phyloP scores from a whole-genome alignment of 2,329 filamentous ascomycete genomes.

The Capronia coronata region DNA sequence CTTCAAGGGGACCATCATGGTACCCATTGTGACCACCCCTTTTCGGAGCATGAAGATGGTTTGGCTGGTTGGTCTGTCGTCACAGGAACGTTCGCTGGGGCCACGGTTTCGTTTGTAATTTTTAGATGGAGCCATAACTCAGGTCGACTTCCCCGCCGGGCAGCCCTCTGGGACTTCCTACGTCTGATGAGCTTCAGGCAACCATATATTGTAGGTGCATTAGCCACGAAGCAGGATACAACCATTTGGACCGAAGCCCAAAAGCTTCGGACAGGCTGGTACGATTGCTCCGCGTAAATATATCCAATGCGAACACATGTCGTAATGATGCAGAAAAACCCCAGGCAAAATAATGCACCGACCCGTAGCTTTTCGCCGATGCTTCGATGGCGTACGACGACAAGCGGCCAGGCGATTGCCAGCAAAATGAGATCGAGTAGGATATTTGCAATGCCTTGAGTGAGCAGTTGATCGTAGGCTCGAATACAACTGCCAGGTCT shows the following conservation, averaged over 20 bases:
- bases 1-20: slow-evolving; percentile 8
- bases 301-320: slow-evolving; percentile 37
- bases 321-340: slow-evolving; percentile 38
- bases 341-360: slow-evolving; percentile 35
- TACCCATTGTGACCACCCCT: slow-evolving; percentile 14
- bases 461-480: slow-evolving; percentile 33
- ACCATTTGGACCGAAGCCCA: slow-evolving; percentile 39
- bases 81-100: slow-evolving; percentile 7
- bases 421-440: slow-evolving; percentile 32
- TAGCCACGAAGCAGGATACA: slow-evolving; percentile 34
- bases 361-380: slow-evolving; percentile 32
- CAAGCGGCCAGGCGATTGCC: slow-evolving; percentile 32
- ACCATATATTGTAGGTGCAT: slow-evolving; percentile 35
- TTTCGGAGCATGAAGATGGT: slow-evolving; percentile 14
- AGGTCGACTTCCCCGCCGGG: slow-evolving; percentile 18
- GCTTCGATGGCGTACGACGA: slow-evolving; percentile 23
- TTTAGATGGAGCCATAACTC: slow-evolving; percentile 25
- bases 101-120: slow-evolving; percentile 10
- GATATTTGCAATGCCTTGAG: slow-evolving; percentile 34
- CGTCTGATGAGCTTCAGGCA: slow-evolving; percentile 17
- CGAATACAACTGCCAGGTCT: slow-evolving; percentile 34
- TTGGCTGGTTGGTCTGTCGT: slow-evolving; percentile 1
- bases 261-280: slow-evolving; percentile 35
- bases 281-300: slow-evolving; percentile 35
- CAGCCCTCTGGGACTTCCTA: slow-evolving; percentile 17